Percentiles rank a stretch among this genome's conserved stretches.
Conservation (phyloP, 371 early-diverging fungal genomes). For the Mucor indicus region DNA sequence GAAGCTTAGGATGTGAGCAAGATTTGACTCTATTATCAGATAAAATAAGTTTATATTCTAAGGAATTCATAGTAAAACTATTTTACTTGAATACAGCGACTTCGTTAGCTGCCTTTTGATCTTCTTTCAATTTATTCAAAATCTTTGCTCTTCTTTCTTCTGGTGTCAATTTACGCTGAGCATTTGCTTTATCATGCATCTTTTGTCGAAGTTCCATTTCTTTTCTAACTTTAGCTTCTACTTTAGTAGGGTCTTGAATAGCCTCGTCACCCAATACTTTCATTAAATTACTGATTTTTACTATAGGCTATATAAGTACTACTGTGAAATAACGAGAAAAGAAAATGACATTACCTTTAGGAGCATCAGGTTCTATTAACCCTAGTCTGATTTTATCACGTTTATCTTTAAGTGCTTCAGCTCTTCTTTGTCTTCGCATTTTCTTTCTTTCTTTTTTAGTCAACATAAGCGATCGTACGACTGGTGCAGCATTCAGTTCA, state of each 20-base stretch:
- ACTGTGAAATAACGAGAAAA: neutral
- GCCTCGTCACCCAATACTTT: conserved; percentile 88
- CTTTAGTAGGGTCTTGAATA: conserved; percentile 89
- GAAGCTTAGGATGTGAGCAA: conserved; percentile 73
- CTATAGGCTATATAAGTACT: conserved; percentile 15
- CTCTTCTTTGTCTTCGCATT: conserved; percentile 83
- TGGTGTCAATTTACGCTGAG: conserved; percentile 79
- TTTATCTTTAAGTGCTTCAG: conserved; percentile 87
- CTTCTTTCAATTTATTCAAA: conserved; percentile 68
- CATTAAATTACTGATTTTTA: conserved; percentile 93
- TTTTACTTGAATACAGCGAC: conserved; percentile 83
- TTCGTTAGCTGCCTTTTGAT: conserved; percentile 57
- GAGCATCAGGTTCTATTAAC: conserved; percentile 88
- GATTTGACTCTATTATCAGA: conserved; percentile 59
- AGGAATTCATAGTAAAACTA: neutral
- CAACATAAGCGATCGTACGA: conserved; percentile 79
- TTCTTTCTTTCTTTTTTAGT: conserved; percentile 93
- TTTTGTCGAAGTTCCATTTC: conserved; percentile 83
- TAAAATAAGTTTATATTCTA: neutral
- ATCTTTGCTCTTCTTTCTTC: conserved; percentile 84
- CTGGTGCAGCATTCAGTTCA: conserved; percentile 51
- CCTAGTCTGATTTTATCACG: conserved; percentile 94
- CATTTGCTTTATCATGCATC: conserved; percentile 80
- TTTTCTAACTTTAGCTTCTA: conserved; percentile 85
- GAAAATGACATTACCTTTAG: conserved; percentile 54